Evolutionary conservation across 2,329 filamentous ascomycete species (phyloP), one percentile per base, ranked within the genome.

Genomic region (Teratosphaeria viscida): DNA sequence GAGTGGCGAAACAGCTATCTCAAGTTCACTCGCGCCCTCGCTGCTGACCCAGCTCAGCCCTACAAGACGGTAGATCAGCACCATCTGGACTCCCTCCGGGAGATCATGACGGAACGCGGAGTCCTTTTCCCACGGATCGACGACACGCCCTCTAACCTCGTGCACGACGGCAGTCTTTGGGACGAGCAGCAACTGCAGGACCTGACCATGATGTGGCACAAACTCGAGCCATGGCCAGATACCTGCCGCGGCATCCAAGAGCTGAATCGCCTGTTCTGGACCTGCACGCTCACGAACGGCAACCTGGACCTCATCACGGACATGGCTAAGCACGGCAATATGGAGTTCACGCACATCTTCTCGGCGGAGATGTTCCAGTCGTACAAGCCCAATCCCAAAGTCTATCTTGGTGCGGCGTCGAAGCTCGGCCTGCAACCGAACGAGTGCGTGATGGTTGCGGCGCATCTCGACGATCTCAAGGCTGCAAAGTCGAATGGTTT

Each of bases 1-100:
- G 79, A 87, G 70, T 92, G 89, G 89, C 81, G 85, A 29, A 68
- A 77, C 59, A 92, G 62, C 34, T 71, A 70, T 61, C 65, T 70
- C 19, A 64, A 32, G 6, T 71, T 92, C 72, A 86, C 83, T 0
- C 68, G 63, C 16, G 65, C 69, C 2, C 81, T 94, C 68, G 85
- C 87, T 0, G 76, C 80, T 0, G 72, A 77, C 56, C 65, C 68
- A 47, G 67, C 60, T 1, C 56, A 71, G 12, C 68, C 72, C 4
- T 92, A 86, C 80, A 83, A 85, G 68, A 84, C 86, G 54, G 80
- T 92, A 54, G 89, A 92, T 70, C 76, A 86, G 60, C 87, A 91
- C 72, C 85, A 90, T 70, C 77, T 81, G 59, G 79, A 83, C 19
- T 82, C 85, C 55, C 79, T 92, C 1, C 70, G 78, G 32, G 71